A percentile compares a stretch with the other conserved stretches of the same genome.
These are phyloP conservation scores for Fusarium sp. DNA, from an alignment of 2,329 filamentous ascomycete species.

Conservation along the genomic window DNA sequence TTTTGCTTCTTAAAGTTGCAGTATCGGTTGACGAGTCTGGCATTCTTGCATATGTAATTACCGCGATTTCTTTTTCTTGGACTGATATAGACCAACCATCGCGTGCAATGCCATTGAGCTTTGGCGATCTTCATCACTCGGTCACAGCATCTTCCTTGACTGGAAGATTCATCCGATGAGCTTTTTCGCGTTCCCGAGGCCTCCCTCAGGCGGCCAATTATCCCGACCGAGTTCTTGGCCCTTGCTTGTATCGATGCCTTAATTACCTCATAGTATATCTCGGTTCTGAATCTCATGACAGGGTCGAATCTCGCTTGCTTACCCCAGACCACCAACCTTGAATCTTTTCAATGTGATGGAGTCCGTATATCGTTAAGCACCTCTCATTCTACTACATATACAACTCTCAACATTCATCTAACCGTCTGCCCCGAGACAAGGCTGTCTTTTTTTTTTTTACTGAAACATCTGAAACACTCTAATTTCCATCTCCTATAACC, in stretches of 20 bases:
- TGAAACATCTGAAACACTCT: slow-evolving; percentile 38
- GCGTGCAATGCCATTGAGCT: slow-evolving; percentile 19
- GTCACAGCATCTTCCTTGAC: slow-evolving; percentile 9
- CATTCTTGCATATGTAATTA: slow-evolving; percentile 20
- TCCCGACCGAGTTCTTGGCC: slow-evolving; percentile 8
- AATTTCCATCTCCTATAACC: slow-evolving; percentile 29
- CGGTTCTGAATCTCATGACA: slow-evolving; percentile 1
- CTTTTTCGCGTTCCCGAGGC: not conserved
- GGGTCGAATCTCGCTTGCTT: slow-evolving; percentile 28
- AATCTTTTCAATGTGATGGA: not conserved
- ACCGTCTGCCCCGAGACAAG: slow-evolving; percentile 28
- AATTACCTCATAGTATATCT: not conserved
- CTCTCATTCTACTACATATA: not conserved
- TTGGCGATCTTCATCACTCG: slow-evolving; percentile 22
- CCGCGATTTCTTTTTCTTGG: slow-evolving; percentile 9
- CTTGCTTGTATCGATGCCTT: slow-evolving; percentile 7
- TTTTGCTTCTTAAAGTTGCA: slow-evolving; percentile 25
- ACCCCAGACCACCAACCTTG: slow-evolving; percentile 7
- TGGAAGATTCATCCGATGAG: not conserved
- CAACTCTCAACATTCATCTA: not conserved
- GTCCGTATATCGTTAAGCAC: too few relatives aligned
- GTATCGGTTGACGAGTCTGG: slow-evolving; percentile 1
- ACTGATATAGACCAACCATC: slow-evolving; percentile 17
- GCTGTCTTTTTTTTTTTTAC: slow-evolving; percentile 13
- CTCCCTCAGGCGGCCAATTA: slow-evolving; percentile 30